Evolutionary conservation across 169 alveolate species (phyloP).

Genomic region (Plasmodium blacklocki): DNA sequence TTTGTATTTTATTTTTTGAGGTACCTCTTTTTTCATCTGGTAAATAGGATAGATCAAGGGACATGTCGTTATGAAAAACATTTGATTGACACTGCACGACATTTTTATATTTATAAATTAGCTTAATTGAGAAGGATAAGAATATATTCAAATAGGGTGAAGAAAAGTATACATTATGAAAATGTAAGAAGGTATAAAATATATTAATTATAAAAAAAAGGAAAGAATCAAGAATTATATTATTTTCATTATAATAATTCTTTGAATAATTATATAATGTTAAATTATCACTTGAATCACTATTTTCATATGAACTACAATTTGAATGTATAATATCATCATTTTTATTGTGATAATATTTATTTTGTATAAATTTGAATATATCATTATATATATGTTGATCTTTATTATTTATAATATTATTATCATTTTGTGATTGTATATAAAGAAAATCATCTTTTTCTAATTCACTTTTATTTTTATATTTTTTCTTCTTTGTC

Average conservation of each 20-base stretch:
- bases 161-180: slow-evolving; percentile 57
- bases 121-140: slow-evolving; percentile 32
- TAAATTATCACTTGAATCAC: slow-evolving; percentile 65
- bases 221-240: slow-evolving; percentile 21
- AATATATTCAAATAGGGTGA: slow-evolving; percentile 46
- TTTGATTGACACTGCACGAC: background rate
- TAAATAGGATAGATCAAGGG: too few relatives aligned
- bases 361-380: slow-evolving; percentile 19
- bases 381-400: slow-evolving; percentile 1
- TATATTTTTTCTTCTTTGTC: slow-evolving; percentile 13
- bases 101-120: slow-evolving; percentile 32
- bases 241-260: slow-evolving; percentile 29
- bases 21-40: too few relatives aligned
- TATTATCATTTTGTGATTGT: slow-evolving; percentile 4
- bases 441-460: slow-evolving; percentile 39
- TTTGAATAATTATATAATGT: slow-evolving; percentile 20
- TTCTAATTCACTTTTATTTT: slow-evolving; percentile 21
- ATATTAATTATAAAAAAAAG: slow-evolving; percentile 25
- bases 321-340: slow-evolving; percentile 24
- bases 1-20: too few relatives aligned
- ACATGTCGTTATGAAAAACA: too few relatives aligned
- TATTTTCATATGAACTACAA: slow-evolving; percentile 41
- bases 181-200: slow-evolving; percentile 39
- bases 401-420: slow-evolving; percentile 25
- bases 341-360: slow-evolving; percentile 1